A percentile compares a stretch with the other conserved stretches of the same genome.
phyloP scores from a whole-genome alignment of 331 rosid species.

The Acacia concinna region DNA sequence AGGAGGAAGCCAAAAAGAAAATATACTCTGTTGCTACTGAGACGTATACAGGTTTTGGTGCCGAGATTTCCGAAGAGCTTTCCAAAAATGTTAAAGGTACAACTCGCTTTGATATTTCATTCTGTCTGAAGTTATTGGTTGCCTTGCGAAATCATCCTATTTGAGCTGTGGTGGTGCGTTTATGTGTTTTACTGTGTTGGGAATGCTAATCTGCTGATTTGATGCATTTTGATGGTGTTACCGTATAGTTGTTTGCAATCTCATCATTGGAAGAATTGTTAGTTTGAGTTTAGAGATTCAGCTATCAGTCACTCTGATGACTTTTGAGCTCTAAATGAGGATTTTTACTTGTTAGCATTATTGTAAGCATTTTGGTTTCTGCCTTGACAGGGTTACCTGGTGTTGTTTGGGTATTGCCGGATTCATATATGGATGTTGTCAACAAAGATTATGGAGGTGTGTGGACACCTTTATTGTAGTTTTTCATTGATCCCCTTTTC shows the following conservation, averaged over 20 bases:
- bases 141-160: not conserved
- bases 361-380: slow-evolving; percentile 3
- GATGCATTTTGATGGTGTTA: not conserved
- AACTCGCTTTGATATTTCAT: not conserved
- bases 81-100: slow-evolving; percentile 79
- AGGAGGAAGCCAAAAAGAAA: slow-evolving; percentile 89
- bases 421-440: slow-evolving; percentile 88
- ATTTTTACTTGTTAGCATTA: not conserved
- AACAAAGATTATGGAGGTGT: slow-evolving; percentile 94
- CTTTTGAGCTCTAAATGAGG: not conserved
- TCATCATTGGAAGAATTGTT: not conserved
- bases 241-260: not conserved
- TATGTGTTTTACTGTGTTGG: slow-evolving; percentile 29
- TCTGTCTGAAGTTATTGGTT: not conserved
- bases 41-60: slow-evolving; percentile 86
- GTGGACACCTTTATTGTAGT: slow-evolving; percentile 17
- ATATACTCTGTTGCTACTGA: slow-evolving; percentile 82
- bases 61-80: slow-evolving; percentile 86
- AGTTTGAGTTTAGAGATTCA: not conserved
- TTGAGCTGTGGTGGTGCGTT: not conserved
- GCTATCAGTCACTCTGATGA: not conserved
- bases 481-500: not conserved
- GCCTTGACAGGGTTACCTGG: slow-evolving; percentile 57
- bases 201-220: not conserved
- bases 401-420: slow-evolving; percentile 95